phyloP scores from a whole-genome alignment of 148 eudicot genomes.

The Rheum nobile region DNA sequence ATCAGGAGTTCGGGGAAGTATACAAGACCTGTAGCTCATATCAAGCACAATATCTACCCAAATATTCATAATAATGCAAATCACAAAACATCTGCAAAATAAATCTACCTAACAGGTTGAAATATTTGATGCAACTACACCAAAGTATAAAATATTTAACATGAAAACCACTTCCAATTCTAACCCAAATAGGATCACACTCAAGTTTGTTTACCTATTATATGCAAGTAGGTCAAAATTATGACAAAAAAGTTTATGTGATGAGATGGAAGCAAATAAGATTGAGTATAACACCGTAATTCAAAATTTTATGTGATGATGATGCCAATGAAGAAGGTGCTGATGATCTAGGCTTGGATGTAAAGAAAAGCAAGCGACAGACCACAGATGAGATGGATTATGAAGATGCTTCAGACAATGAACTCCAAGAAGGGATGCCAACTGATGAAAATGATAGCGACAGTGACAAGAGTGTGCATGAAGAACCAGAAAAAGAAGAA shows the following conservation, averaged over 20 bases:
- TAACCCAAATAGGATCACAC: too few species aligned
- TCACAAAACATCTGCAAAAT: not conserved
- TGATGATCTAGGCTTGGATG: constrained; percentile 65
- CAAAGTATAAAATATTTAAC: too few species aligned
- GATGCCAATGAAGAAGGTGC: constrained; percentile 34
- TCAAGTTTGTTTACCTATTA: too few species aligned
- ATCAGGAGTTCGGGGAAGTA: not conserved
- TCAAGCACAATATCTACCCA: not conserved
- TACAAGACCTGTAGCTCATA: not conserved
- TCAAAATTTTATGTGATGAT: constrained; percentile 8
- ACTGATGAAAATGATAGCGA: constrained; percentile 24
- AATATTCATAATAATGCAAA: not conserved
- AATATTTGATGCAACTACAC: too few species aligned
- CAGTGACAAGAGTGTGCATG: constrained; percentile 24
- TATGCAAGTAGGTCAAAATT: too few species aligned
- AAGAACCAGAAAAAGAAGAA: constrained; percentile 9
- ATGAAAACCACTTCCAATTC: too few species aligned
- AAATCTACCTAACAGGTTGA: too few species aligned
- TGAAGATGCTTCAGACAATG: constrained; percentile 52
- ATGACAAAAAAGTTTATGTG: too few species aligned
- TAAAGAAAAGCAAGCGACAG: constrained; percentile 49
- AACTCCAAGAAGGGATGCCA: constrained; percentile 20
- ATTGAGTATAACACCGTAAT: not conserved
- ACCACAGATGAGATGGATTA: constrained; percentile 75
- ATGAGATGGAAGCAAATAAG: too few species aligned